Evolutionary conservation across 2,329 filamentous ascomycete species (phyloP).

Genomic region (Penicillium frequentans): DNA sequence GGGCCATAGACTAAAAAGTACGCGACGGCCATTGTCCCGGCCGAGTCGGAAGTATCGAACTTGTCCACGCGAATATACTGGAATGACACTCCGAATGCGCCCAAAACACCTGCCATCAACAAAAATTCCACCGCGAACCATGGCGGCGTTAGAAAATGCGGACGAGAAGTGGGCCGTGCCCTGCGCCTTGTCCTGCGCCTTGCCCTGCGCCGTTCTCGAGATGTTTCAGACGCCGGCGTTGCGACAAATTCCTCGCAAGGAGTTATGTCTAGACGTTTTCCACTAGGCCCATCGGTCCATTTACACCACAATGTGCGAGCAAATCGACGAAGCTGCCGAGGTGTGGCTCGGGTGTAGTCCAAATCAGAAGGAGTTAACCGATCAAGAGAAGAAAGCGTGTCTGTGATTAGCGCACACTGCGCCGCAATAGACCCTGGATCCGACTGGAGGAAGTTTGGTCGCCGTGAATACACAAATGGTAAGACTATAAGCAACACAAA

Average conservation of each 20-base stretch:
- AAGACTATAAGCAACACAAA: background rate
- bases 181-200: constrained; percentile 1
- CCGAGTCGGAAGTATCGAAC: constrained; percentile 5
- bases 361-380: constrained; percentile 1
- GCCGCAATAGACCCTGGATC: constrained; percentile 23
- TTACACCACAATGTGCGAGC: constrained; percentile 14
- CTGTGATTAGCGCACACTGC: constrained; percentile 15
- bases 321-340: constrained; percentile 19
- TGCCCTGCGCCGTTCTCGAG: constrained; percentile 4
- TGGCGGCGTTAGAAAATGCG: constrained; percentile 20
- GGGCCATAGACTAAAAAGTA: constrained; percentile 19
- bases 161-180: constrained; percentile 5
- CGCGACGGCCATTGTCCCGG: constrained; percentile 4
- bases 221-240: background rate
- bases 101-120: constrained; percentile 10
- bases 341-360: constrained; percentile 10
- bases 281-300: constrained; percentile 6
- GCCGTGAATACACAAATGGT: constrained; percentile 9
- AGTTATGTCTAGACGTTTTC: constrained; percentile 10
- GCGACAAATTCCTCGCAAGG: background rate
- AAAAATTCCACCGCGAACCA: constrained; percentile 21
- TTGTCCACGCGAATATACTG: background rate
- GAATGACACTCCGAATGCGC: constrained; percentile 12
- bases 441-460: constrained; percentile 15
- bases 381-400: constrained; percentile 6